A percentile compares a stretch with the other conserved stretches of the same genome.
phyloP scores from a whole-genome alignment of 306 rosid genomes.

The Vigna hirtella region DNA sequence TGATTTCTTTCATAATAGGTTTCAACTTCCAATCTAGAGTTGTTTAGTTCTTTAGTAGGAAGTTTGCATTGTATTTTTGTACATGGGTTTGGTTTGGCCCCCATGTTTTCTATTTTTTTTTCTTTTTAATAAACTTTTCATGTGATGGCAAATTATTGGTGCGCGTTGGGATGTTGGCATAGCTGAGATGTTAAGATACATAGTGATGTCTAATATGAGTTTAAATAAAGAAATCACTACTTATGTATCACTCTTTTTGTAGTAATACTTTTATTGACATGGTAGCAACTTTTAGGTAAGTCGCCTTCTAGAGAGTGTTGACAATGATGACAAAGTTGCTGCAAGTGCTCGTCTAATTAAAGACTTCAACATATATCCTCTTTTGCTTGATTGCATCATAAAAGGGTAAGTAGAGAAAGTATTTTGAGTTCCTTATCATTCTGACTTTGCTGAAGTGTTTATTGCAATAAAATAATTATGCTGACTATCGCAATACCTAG shows the following conservation, averaged over 20 bases:
- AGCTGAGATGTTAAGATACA: no score
- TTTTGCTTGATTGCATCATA: constrained; percentile 82
- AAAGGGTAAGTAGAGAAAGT: constrained; percentile 68
- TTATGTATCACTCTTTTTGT: constrained; percentile 7
- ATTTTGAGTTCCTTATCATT: constrained; percentile 28
- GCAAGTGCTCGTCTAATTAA: constrained; percentile 56
- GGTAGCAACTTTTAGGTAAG: constrained; percentile 61
- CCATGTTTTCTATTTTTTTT: no score
- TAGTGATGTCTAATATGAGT: no score
- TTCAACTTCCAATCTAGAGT: no score
- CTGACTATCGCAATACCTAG: background rate
- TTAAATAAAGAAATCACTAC: background rate
- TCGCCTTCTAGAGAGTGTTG: constrained; percentile 66
- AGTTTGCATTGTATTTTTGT: no score
- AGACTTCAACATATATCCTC: constrained; percentile 70
- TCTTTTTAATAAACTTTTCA: no score
- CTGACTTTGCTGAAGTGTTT: constrained; percentile 31
- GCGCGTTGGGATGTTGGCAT: no score
- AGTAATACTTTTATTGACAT: constrained; percentile 35
- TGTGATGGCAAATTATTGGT: no score
- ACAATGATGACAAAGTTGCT: constrained; percentile 49
- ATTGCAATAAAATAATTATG: constrained; percentile 6
- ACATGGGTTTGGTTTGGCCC: no score
- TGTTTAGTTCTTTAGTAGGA: no score
- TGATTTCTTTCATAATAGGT: no score